Conservation (phyloP, 148 eudicot genomes). For the Cornus controversa region DNA sequence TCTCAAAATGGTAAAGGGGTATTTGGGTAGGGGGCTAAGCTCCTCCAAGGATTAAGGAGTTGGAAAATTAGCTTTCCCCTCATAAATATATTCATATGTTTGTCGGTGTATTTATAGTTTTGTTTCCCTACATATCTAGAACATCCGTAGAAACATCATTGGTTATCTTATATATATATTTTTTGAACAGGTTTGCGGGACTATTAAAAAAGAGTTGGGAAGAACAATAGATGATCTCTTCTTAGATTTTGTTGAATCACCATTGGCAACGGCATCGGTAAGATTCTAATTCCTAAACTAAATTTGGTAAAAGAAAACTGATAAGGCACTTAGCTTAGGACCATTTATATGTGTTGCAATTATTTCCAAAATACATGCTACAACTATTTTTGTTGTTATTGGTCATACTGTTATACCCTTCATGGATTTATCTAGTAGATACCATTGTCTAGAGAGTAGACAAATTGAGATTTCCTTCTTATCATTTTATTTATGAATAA, state of each 20-base stretch:
- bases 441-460: not conserved
- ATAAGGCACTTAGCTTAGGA: not conserved
- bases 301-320: not conserved
- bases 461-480: not conserved
- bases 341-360: not conserved
- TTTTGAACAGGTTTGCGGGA: conserved; percentile 56
- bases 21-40: not conserved
- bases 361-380: not conserved
- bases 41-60: not conserved
- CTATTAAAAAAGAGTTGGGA: conserved; percentile 73
- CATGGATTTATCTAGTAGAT: not conserved
- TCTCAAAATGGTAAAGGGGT: not conserved
- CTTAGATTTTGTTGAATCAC: conserved; percentile 50
- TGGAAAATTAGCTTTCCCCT: not conserved
- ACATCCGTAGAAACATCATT: not conserved
- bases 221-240: conserved; percentile 73
- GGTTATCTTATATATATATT: not conserved
- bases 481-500: not conserved
- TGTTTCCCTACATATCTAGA: not conserved
- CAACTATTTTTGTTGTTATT: not conserved
- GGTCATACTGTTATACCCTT: no score
- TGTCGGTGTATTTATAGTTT: not conserved
- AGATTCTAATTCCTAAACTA: conserved; percentile 29
- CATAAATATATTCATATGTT: no score
- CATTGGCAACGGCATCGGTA: conserved; percentile 98